Evolutionary conservation across 169 alveolate species (phyloP).

Genomic region (Theileria parva): DNA sequence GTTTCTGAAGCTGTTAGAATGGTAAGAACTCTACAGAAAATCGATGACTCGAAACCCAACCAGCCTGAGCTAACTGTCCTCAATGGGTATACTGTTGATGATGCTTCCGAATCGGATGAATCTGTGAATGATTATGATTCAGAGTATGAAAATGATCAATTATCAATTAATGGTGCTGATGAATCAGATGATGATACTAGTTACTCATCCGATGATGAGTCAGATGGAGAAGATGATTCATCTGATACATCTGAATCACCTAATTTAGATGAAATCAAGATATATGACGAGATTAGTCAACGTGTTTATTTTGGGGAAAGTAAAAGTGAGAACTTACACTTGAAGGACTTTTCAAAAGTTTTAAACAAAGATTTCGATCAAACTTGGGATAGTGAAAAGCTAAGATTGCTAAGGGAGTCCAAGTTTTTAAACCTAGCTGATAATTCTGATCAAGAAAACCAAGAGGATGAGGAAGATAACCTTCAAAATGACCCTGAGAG

Average conservation of each 20-base stretch:
- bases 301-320: conserved; percentile 23
- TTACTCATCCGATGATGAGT: conserved; percentile 2
- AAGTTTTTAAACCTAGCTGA: conserved; percentile 36
- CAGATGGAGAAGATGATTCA: conserved; percentile 13
- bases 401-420: conserved; percentile 42
- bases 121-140: not conserved
- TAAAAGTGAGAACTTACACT: not conserved
- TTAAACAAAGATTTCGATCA: conserved; percentile 36
- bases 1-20: conserved; percentile 82
- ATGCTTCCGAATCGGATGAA: not conserved
- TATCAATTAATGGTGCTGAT: conserved; percentile 17
- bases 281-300: conserved; percentile 35
- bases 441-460: conserved; percentile 48
- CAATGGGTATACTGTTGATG: conserved; percentile 7
- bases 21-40: conserved; percentile 87
- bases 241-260: not conserved
- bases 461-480: conserved; percentile 48
- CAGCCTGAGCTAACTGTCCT: conserved; percentile 13
- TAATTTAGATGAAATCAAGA: conserved; percentile 44
- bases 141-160: not conserved
- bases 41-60: conserved; percentile 21
- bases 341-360: conserved; percentile 35
- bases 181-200: conserved; percentile 8
- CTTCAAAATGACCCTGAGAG: conserved; percentile 54
- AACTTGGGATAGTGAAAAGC: conserved; percentile 42